phyloP scores from a whole-genome alignment of 2,329 filamentous ascomycete species.

The Orbilia blumenaviensis region DNA sequence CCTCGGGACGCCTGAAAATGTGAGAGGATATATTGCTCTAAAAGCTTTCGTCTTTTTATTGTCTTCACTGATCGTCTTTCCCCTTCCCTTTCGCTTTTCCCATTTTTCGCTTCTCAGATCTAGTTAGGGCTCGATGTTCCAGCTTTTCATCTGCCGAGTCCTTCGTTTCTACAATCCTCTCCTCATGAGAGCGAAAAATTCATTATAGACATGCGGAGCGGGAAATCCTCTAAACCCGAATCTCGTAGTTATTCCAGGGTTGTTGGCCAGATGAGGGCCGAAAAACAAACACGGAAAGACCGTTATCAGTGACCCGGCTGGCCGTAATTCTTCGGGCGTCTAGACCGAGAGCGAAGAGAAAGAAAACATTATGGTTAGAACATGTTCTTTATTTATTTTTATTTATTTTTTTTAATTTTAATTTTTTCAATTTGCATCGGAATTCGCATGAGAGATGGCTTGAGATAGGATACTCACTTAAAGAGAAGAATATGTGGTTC shows the following conservation, averaged over 20 bases:
- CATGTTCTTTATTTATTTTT: background rate
- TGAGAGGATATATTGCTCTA: slow-evolving; percentile 23
- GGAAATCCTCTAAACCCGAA: background rate
- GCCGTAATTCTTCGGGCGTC: slow-evolving; percentile 45
- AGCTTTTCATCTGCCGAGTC: background rate
- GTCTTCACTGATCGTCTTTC: background rate
- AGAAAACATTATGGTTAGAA: background rate
- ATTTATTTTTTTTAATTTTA: too few species aligned
- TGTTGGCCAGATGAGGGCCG: background rate
- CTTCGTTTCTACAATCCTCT: background rate
- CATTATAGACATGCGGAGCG: background rate
- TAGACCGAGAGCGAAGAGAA: background rate
- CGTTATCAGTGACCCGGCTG: slow-evolving; percentile 3
- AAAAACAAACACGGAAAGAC: background rate
- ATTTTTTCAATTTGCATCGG: too few species aligned
- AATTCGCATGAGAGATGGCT: background rate
- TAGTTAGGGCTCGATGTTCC: background rate
- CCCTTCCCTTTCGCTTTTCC: background rate
- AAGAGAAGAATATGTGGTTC: slow-evolving; percentile 98
- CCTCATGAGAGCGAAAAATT: background rate
- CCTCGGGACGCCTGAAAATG: slow-evolving; percentile 53
- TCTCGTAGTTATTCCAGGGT: background rate
- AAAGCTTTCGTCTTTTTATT: background rate
- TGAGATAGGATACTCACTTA: slow-evolving; percentile 74
- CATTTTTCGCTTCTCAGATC: background rate